phyloP scores from a whole-genome alignment of 2,329 filamentous ascomycete genomes.

The Trichoderma cornu-damae region DNA sequence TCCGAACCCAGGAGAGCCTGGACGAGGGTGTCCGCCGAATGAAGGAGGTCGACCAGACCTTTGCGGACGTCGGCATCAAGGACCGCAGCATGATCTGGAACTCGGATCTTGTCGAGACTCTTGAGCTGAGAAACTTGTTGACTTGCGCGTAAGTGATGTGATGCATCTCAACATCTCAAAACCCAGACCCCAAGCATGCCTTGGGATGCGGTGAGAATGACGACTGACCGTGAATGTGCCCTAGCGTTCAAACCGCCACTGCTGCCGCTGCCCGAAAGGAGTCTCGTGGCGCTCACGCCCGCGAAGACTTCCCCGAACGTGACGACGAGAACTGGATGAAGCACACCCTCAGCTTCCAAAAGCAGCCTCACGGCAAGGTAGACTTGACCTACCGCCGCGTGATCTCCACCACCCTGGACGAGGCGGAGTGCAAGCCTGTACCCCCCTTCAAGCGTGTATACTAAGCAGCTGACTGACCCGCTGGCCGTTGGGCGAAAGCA shows the following conservation, averaged over 20 bases:
- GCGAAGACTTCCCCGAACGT: constrained; percentile 93
- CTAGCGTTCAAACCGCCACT: constrained; percentile 80
- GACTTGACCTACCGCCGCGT: constrained; percentile 84
- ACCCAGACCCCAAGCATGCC: background rate
- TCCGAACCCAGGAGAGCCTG: constrained; percentile 89
- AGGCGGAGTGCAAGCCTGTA: constrained; percentile 92
- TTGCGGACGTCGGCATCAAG: constrained; percentile 84
- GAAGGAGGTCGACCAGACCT: constrained; percentile 73
- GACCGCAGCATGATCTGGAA: constrained; percentile 99
- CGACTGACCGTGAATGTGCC: background rate
- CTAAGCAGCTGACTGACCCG: constrained; percentile 45
- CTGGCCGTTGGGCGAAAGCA: background rate
- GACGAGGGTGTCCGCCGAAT: constrained; percentile 91
- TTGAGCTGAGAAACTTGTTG: constrained; percentile 90
- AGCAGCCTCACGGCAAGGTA: constrained; percentile 79
- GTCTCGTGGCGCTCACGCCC: constrained; percentile 92
- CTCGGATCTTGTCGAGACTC: constrained; percentile 90
- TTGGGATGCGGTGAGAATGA: background rate
- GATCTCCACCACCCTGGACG: constrained; percentile 77
- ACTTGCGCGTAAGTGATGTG: constrained; percentile 80
- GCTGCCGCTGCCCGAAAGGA: constrained; percentile 93
- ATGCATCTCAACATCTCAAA: too few species aligned
- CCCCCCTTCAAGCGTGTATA: constrained; percentile 95
- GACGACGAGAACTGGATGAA: constrained; percentile 99
- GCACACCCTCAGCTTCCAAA: constrained; percentile 96